A percentile compares a stretch with the other conserved stretches of the same genome.
Conservation (phyloP, 768 basidiomycete genomes). For the Pisolithus albus region DNA sequence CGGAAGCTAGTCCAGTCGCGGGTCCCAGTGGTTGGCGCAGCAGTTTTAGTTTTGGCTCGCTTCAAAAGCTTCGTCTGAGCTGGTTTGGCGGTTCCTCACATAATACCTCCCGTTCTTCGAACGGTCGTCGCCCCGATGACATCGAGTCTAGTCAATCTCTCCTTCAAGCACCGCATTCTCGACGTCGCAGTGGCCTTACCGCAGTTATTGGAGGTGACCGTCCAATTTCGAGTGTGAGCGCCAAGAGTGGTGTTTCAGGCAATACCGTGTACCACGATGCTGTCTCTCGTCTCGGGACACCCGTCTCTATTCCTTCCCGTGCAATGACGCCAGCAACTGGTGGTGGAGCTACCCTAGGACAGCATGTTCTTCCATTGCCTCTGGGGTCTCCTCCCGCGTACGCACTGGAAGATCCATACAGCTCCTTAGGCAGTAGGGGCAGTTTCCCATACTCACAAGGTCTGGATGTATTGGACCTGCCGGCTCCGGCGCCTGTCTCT, state of each 20-base stretch:
- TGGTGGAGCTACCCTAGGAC: slow-evolving; percentile 12
- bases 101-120: slow-evolving; percentile 25
- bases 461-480: slow-evolving; percentile 48
- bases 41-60: slow-evolving; percentile 41
- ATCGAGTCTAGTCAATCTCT: slow-evolving; percentile 39
- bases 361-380: slow-evolving; percentile 13
- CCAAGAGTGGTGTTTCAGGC: slow-evolving; percentile 45
- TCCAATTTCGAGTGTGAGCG: slow-evolving; percentile 54
- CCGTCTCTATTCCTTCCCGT: slow-evolving; percentile 35
- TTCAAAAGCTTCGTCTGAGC: slow-evolving; percentile 46
- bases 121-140: slow-evolving; percentile 34
- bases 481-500: slow-evolving; percentile 51
- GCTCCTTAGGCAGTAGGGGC: slow-evolving; percentile 18
- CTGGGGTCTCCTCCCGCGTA: slow-evolving; percentile 26
- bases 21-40: slow-evolving; percentile 28
- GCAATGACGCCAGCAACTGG: slow-evolving; percentile 40
- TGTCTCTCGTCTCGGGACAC: slow-evolving; percentile 38
- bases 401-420: slow-evolving; percentile 24
- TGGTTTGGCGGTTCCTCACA: slow-evolving; percentile 45
- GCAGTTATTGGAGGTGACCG: slow-evolving; percentile 37
- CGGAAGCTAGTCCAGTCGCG: slow-evolving; percentile 14
- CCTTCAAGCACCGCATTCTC: slow-evolving; percentile 20
- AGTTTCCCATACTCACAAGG: slow-evolving; percentile 23
- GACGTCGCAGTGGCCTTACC: slow-evolving; percentile 31
- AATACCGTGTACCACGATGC: slow-evolving; percentile 62